Base-by-base conservation (phyloP, 2,329 filamentous ascomycete species). In the Diplodia scrobiculata region DNA sequence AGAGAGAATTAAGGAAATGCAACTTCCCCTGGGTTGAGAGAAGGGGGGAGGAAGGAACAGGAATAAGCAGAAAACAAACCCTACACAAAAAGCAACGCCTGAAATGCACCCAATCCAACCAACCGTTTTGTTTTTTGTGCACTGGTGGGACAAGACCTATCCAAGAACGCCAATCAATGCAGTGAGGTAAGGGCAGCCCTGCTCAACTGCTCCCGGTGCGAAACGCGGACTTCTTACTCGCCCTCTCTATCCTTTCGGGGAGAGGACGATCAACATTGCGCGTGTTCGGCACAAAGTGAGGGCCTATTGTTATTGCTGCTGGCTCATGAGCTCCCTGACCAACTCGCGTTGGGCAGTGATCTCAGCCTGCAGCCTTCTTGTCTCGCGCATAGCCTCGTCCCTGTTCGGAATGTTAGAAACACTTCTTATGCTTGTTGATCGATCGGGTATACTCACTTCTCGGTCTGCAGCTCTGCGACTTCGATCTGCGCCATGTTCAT, bases 401-500 rank as follows among this genome's bases (percentile, higher is more conserved):
- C 85, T 87, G 29, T 38, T 19, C 51, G 19, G 48, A 55, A 14
- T 25, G 27, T 62, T 38, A 62, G 63, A 27, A 54, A 48, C 41
- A 29, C 27, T 9, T 17, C 27, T 29, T 2, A 32, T 10, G 14
- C 53, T 38, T 25, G 17, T 21, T 13, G 2, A 32, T 19, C 14
- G 38, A n/a, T 48, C 3, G 19, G 38, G 19, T 54, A 52, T 60
- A 71, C 75, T 69, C 72, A 81, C 77, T 87, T 84, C 77, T 90
- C 86, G 70, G 87, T 86, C 77, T 93, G 91, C 67, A 96, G 82
- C 74, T 91, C 86, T 73, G 90, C 86, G 66, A 95, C 91, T 78
- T 93, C 90, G 71, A 93, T 91, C 79, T 95, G 91, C 10, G 91
- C 90, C 71, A 83, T 82, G 78, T 91, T 94, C 88, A 96, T 94